Evolutionary conservation across 768 basidiomycete genomes (phyloP), one percentile per base, ranked within the genome.

Genomic region (Mycena albidolilacea): DNA sequence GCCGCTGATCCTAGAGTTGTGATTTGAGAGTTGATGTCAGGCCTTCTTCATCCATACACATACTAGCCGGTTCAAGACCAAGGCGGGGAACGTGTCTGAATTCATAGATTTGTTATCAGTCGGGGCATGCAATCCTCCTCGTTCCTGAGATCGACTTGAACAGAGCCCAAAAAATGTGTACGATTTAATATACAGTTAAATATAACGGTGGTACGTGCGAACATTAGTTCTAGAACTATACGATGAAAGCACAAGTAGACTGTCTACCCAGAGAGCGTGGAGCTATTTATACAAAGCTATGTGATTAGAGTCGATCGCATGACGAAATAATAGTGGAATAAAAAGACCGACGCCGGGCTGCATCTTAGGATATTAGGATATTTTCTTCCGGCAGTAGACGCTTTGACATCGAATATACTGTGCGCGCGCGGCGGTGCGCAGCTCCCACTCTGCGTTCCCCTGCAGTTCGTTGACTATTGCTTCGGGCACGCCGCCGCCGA

Each of bases 401-500:
- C 87, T 87, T 79, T 91, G 88, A 63, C 93, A 75, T 70, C 86
- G 86, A 67, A 91, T 87, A 74, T 87, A 92, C 67, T 88, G 81
- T 5, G 85, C 85, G 11, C 82, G 81, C 19, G 81, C 75, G 6
- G 87, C 86, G 17, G 87, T 86, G 15, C 82, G 79, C 50, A 93
- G 78, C 76, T 95, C 94, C 43, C 77, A 55, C n/a, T 78, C 79
- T 14, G 90, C 87, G 30, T 89, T 87, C 7, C 68, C 66, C 79
- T 93, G 86, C 19, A 95, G 80, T 41, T 87, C 82, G 69, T 90
- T 82, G 23, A 94, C 85, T 17, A 90, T 77, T 9, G 82, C 80
- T 77, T 87, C 86, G 3, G 90, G 80, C 38, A 94, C 76, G 5
- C 92, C 94, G 76, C 84, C 87, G 14, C 90, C 88, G 7, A 95